A percentile compares a stretch with the other conserved stretches of the same genome.
These are phyloP conservation scores for Paxillus ammoniavirescens DNA, from an alignment of 768 basidiomycete genomes.

Conservation along the genomic window DNA sequence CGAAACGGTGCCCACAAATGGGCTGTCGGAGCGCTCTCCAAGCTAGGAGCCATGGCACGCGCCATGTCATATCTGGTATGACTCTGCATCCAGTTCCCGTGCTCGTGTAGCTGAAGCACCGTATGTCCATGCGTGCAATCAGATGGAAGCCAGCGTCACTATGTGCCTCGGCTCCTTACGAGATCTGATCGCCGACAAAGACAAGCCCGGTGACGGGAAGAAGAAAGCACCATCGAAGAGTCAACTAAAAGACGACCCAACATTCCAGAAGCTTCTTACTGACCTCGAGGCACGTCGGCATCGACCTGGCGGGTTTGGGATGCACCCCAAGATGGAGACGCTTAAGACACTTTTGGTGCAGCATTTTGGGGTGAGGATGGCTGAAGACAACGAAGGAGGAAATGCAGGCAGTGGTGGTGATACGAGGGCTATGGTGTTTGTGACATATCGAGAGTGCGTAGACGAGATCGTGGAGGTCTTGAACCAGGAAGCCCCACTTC, in stretches of 20 bases:
- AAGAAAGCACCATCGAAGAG: constrained; percentile 41
- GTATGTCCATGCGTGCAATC: background rate
- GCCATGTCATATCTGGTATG: constrained; percentile 88
- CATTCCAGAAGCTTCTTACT: constrained; percentile 62
- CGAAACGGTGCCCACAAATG: constrained; percentile 37
- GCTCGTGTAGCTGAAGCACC: background rate
- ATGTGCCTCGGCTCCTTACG: constrained; percentile 74
- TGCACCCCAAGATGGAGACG: constrained; percentile 93
- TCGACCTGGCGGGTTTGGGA: constrained; percentile 45
- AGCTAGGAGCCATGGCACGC: constrained; percentile 62
- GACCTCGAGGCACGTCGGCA: constrained; percentile 63
- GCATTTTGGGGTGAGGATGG: constrained; percentile 56
- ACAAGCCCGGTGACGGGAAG: constrained; percentile 30
- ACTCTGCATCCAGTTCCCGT: background rate
- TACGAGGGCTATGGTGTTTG: constrained; percentile 92
- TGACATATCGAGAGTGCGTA: constrained; percentile 85
- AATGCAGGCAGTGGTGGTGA: constrained; percentile 21
- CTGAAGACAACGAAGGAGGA: constrained; percentile 44
- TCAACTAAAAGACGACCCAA: constrained; percentile 46
- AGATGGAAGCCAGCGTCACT: constrained; percentile 81
- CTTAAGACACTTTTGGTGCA: constrained; percentile 71
- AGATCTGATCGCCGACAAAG: constrained; percentile 44
- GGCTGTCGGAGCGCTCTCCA: constrained; percentile 50
- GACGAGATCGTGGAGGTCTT: constrained; percentile 86
- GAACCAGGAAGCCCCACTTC: constrained; percentile 70